phyloP scores from a whole-genome alignment of 768 basidiomycete genomes.

The Tulasnella sp. region DNA sequence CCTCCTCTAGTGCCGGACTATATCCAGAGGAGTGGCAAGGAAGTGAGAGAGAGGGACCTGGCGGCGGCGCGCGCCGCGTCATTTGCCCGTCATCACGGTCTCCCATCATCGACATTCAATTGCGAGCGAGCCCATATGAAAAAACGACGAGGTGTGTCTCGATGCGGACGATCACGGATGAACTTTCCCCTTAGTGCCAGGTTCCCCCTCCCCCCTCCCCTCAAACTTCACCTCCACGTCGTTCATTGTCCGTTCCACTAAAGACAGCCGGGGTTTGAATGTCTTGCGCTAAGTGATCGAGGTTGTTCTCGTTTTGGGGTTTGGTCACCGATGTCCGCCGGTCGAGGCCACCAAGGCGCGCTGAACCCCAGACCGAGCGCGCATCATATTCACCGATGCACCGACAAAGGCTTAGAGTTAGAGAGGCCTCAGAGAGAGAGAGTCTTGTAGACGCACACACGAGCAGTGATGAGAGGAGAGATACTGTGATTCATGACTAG shows the following conservation, averaged over 20 bases:
- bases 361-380: neutral
- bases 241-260: neutral
- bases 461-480: neutral
- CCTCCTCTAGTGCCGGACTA: neutral
- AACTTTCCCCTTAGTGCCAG: neutral
- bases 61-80: neutral
- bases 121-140: neutral
- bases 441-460: neutral
- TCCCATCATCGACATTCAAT: neutral
- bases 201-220: neutral
- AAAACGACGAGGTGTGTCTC: neutral
- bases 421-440: no score
- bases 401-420: no score
- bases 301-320: conserved; percentile 4
- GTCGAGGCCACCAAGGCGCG: neutral
- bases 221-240: no score
- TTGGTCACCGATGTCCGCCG: neutral
- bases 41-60: neutral
- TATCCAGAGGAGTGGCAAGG: neutral
- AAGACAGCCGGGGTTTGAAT: neutral
- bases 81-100: neutral
- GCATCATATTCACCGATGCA: neutral
- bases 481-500: neutral
- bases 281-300: neutral
- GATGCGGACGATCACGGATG: neutral